A percentile compares a stretch with the other conserved stretches of the same genome.
phyloP scores from a whole-genome alignment of 768 basidiomycete species.

The Xerocomellus chrysenteron region DNA sequence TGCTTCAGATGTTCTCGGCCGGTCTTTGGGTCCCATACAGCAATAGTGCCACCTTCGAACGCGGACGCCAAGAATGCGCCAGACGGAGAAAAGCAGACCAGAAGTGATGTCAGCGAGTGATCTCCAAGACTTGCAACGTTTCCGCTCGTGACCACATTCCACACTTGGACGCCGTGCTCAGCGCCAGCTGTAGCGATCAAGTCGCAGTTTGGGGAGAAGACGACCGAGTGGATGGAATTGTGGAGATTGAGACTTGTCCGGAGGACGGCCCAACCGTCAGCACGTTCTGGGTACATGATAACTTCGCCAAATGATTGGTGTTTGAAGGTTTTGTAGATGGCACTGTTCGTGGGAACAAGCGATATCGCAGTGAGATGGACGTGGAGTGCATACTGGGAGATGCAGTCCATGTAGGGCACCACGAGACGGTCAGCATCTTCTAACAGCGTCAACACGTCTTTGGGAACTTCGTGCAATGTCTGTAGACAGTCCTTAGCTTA shows the following conservation, averaged over 20 bases:
- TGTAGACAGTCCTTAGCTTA: neutral
- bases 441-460: slow-evolving; percentile 6
- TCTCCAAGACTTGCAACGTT: slow-evolving; percentile 22
- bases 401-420: slow-evolving; percentile 18
- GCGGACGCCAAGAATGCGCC: slow-evolving; percentile 20
- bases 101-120: neutral
- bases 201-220: slow-evolving; percentile 11
- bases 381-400: slow-evolving; percentile 22
- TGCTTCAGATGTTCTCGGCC: slow-evolving; percentile 19
- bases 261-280: neutral
- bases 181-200: slow-evolving; percentile 18
- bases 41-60: slow-evolving; percentile 17
- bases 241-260: slow-evolving; percentile 1
- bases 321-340: slow-evolving; percentile 8
- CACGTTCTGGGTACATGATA: neutral
- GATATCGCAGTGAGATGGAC: slow-evolving; percentile 13
- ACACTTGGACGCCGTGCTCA: slow-evolving; percentile 21
- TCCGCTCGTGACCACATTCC: slow-evolving; percentile 18
- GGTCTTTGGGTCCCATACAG: slow-evolving; percentile 20
- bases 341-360: neutral
- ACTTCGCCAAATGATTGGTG: slow-evolving; percentile 5
- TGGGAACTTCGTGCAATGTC: slow-evolving; percentile 8
- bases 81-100: slow-evolving; percentile 22
- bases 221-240: slow-evolving; percentile 14
- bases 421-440: slow-evolving; percentile 21